phyloP scores from a whole-genome alignment of 768 basidiomycete genomes.

The Clitopilus passeckerianus region DNA sequence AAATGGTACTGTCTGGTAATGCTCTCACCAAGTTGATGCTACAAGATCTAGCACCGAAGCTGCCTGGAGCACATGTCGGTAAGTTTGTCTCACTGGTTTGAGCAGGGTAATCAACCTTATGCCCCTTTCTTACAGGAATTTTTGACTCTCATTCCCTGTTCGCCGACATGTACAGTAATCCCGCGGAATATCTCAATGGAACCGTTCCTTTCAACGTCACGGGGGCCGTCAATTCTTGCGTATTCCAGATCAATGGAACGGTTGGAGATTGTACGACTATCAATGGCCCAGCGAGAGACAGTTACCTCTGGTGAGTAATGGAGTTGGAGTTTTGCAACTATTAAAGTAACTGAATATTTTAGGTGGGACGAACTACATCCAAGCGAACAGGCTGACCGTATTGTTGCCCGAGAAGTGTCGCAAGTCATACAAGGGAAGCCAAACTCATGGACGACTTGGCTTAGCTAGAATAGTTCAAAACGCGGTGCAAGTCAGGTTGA shows the following conservation, averaged over 20 bases:
- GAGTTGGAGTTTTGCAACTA: not conserved
- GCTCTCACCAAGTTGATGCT: slow-evolving; percentile 47
- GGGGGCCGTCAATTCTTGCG: slow-evolving; percentile 44
- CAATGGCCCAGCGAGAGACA: slow-evolving; percentile 29
- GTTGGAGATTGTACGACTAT: slow-evolving; percentile 26
- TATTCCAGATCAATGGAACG: slow-evolving; percentile 28
- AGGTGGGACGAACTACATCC: slow-evolving; percentile 38
- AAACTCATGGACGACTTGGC: slow-evolving; percentile 36
- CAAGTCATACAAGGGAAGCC: slow-evolving; percentile 29
- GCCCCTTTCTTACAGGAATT: slow-evolving; percentile 31
- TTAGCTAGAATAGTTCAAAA: slow-evolving; percentile 7
- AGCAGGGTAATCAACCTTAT: not conserved
- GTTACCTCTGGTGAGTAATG: slow-evolving; percentile 42
- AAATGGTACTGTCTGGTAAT: slow-evolving; percentile 48
- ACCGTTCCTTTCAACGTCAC: slow-evolving; percentile 59
- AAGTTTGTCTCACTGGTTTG: slow-evolving; percentile 3
- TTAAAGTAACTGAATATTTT: not conserved
- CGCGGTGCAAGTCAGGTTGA: not conserved
- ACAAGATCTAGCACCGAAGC: slow-evolving; percentile 36
- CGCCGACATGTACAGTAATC: slow-evolving; percentile 51
- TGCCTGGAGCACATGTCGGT: slow-evolving; percentile 58
- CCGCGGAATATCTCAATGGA: slow-evolving; percentile 53
- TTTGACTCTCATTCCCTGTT: slow-evolving; percentile 63
- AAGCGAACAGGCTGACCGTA: slow-evolving; percentile 27
- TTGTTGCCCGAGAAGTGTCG: slow-evolving; percentile 38